These are phyloP conservation scores for Arctium lappa DNA, from an alignment of 129 eudicot species.

Conservation along the genomic window DNA sequence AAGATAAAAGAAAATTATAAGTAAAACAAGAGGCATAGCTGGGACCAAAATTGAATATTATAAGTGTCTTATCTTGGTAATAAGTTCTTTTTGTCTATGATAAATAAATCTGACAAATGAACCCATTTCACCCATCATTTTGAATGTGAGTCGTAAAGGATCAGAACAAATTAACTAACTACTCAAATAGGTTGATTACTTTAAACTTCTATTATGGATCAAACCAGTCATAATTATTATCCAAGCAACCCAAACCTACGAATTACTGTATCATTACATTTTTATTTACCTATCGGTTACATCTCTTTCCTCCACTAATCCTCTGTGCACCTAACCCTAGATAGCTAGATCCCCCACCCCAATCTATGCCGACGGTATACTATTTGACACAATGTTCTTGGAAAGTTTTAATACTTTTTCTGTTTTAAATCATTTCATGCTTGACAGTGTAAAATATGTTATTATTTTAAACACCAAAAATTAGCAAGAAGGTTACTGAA, in stretches of 20 bases:
- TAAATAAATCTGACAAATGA: neutral
- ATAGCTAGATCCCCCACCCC: neutral
- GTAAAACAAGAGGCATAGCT: slow-evolving; percentile 4
- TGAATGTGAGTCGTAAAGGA: neutral
- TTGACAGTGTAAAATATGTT: no score
- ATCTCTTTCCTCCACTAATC: neutral
- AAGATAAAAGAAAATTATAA: slow-evolving; percentile 1
- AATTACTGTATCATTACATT: neutral
- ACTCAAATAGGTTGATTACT: neutral
- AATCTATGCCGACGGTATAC: neutral
- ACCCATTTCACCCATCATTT: neutral
- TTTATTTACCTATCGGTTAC: neutral
- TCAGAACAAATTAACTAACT: neutral
- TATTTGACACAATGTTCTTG: neutral
- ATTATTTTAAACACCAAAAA: neutral
- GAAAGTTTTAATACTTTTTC: neutral
- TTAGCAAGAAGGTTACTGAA: neutral
- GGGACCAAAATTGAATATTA: neutral
- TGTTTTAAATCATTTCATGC: neutral
- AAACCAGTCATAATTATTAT: neutral
- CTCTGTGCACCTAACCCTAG: neutral
- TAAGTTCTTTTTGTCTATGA: neutral
- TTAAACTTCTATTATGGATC: neutral
- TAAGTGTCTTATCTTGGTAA: neutral
- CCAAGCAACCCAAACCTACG: neutral